These are phyloP conservation scores for Gymnopilus dilepis DNA, from an alignment of 768 basidiomycete species.

Conservation along the genomic window DNA sequence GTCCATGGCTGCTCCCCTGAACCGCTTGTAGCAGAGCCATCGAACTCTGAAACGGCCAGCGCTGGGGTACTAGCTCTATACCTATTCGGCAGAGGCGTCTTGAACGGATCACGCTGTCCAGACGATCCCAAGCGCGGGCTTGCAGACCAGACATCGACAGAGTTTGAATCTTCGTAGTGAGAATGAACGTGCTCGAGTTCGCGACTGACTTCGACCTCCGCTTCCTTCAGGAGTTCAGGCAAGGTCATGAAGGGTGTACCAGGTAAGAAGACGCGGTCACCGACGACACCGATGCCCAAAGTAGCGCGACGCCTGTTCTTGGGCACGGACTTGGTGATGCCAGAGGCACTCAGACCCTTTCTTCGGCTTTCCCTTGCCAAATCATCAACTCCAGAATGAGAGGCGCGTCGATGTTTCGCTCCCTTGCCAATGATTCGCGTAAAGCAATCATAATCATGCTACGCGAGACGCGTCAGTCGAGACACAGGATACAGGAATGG, in stretches of 20 bases:
- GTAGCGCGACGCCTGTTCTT: conserved; percentile 35
- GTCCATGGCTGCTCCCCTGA: conserved; percentile 54
- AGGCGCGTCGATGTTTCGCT: conserved; percentile 34
- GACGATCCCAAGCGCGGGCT: neutral
- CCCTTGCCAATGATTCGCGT: conserved; percentile 49
- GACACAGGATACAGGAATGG: conserved; percentile 6
- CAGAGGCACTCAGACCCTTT: conserved; percentile 36
- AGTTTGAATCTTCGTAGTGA: neutral
- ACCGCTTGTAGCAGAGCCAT: neutral
- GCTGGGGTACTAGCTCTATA: neutral
- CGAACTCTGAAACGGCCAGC: neutral
- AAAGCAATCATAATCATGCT: conserved; percentile 90
- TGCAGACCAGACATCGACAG: conserved; percentile 8
- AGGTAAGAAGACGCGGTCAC: conserved; percentile 58
- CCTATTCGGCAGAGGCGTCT: conserved; percentile 31
- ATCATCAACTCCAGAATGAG: conserved; percentile 38
- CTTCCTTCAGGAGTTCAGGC: conserved; percentile 61
- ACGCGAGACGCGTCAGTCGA: conserved; percentile 4
- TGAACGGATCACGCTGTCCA: conserved; percentile 30
- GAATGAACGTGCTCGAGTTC: conserved; percentile 14
- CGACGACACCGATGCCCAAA: conserved; percentile 48
- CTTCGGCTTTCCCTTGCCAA: conserved; percentile 39
- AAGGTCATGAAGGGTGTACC: conserved; percentile 59
- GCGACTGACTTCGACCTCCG: conserved; percentile 53
- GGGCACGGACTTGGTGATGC: conserved; percentile 36